phyloP scores from a whole-genome alignment of 1,139 yeast species.

The Pneumocystis carinii region DNA sequence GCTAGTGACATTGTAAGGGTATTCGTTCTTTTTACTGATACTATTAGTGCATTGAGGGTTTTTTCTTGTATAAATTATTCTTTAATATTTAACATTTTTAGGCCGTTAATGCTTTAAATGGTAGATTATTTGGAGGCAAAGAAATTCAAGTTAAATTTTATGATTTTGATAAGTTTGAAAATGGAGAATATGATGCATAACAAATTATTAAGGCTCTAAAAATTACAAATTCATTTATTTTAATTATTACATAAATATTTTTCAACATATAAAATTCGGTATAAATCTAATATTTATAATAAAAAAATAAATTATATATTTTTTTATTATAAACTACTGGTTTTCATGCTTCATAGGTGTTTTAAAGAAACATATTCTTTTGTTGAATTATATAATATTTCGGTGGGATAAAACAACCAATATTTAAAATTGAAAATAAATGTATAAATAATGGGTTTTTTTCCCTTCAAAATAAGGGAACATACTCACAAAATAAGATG shows the following conservation, averaged over 20 bases:
- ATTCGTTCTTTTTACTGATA: constrained; percentile 12
- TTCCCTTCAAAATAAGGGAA: background rate
- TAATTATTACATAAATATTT: no score
- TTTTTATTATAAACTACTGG: no score
- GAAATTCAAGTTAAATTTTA: constrained; percentile 6
- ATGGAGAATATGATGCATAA: background rate
- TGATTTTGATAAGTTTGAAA: background rate
- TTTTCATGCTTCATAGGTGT: no score
- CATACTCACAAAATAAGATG: background rate
- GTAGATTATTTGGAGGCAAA: constrained; percentile 12
- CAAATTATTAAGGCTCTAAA: background rate
- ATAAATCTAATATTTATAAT: no score
- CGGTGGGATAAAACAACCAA: background rate
- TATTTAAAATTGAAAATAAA: background rate
- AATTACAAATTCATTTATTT: no score
- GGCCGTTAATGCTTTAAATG: constrained; percentile 15
- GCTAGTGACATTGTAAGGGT: constrained; percentile 7
- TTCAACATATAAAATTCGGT: no score
- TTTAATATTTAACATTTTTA: background rate
- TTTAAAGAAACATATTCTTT: no score
- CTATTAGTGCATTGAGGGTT: constrained; percentile 14
- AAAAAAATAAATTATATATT: no score
- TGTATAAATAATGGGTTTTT: background rate
- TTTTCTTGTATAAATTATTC: background rate
- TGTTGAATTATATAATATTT: no score